These are phyloP conservation scores for Wickerhamomyces ciferrii DNA, from an alignment of 805 yeast species.

Conservation along the genomic window DNA sequence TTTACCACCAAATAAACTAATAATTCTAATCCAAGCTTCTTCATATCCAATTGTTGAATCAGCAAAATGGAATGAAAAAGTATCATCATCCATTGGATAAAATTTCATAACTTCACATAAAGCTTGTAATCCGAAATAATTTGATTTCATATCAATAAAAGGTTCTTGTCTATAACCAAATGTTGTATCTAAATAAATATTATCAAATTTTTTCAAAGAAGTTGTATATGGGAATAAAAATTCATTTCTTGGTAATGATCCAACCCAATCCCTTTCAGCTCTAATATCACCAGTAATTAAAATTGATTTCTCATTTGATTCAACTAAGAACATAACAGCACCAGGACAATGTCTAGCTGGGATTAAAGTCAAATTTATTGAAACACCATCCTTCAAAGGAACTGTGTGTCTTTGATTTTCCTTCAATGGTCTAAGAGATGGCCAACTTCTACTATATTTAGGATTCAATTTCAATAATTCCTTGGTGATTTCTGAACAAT, in stretches of 20 bases:
- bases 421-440: slow-evolving; percentile 10
- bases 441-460: slow-evolving; percentile 8
- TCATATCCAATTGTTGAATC: slow-evolving; percentile 47
- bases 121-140: slow-evolving; percentile 34
- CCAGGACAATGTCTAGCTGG: slow-evolving; percentile 60
- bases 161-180: slow-evolving; percentile 46
- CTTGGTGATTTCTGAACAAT: slow-evolving; percentile 41
- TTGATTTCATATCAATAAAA: slow-evolving; percentile 36
- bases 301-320: slow-evolving; percentile 27
- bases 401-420: slow-evolving; percentile 15
- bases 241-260: slow-evolving; percentile 31
- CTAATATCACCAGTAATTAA: slow-evolving; percentile 54
- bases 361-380: slow-evolving; percentile 34
- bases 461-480: slow-evolving; percentile 4
- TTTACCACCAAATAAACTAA: slow-evolving; percentile 16
- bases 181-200: slow-evolving; percentile 51
- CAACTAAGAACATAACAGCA: slow-evolving; percentile 47
- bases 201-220: slow-evolving; percentile 30
- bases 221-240: slow-evolving; percentile 35
- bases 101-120: slow-evolving; percentile 27
- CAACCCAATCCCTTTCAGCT: slow-evolving; percentile 50
- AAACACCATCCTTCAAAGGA: slow-evolving; percentile 8
- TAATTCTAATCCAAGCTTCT: slow-evolving; percentile 41
- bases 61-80: slow-evolving; percentile 33
- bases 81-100: slow-evolving; percentile 32